phyloP scores from a whole-genome alignment of 805 yeast species.

The Myxozyma vanderwaltii region DNA sequence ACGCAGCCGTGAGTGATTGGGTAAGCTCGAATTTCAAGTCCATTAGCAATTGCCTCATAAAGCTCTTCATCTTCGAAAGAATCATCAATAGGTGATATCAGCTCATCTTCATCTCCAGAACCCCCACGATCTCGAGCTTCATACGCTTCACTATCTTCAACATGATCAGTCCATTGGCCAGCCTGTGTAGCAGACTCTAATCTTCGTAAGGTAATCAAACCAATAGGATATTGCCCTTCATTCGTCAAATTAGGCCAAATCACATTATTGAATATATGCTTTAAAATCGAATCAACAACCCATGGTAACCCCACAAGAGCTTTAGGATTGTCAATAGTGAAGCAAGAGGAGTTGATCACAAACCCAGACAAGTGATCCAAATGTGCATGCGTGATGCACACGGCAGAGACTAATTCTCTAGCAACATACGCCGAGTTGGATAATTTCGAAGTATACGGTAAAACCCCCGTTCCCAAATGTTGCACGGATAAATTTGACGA shows the following conservation, averaged over 20 bases:
- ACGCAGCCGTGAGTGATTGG: constrained; percentile 46
- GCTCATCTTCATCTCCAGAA: constrained; percentile 1
- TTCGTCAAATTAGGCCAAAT: constrained; percentile 76
- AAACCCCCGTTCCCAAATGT: constrained; percentile 23
- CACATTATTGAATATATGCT: constrained; percentile 66
- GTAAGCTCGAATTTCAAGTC: constrained; percentile 30
- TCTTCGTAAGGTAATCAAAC: constrained; percentile 23
- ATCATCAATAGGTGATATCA: constrained; percentile 13
- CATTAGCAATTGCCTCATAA: constrained; percentile 20
- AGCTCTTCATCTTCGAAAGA: constrained; percentile 21
- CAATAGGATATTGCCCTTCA: constrained; percentile 36
- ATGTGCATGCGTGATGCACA: constrained; percentile 75
- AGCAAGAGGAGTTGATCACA: constrained; percentile 69
- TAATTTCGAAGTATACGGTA: constrained; percentile 21
- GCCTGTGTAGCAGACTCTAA: background rate
- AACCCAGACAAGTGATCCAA: constrained; percentile 76
- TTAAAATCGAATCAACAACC: constrained; percentile 56
- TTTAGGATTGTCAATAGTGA: constrained; percentile 45
- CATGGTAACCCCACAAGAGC: constrained; percentile 55
- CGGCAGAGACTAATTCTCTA: constrained; percentile 36
- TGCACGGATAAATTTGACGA: constrained; percentile 1
- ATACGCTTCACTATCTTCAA: background rate
- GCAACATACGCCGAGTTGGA: constrained; percentile 38
- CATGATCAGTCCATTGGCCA: background rate
- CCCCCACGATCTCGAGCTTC: background rate